Base-by-base conservation (phyloP, 176 grass and related monocot species). In the Calamus simplicifolius region DNA sequence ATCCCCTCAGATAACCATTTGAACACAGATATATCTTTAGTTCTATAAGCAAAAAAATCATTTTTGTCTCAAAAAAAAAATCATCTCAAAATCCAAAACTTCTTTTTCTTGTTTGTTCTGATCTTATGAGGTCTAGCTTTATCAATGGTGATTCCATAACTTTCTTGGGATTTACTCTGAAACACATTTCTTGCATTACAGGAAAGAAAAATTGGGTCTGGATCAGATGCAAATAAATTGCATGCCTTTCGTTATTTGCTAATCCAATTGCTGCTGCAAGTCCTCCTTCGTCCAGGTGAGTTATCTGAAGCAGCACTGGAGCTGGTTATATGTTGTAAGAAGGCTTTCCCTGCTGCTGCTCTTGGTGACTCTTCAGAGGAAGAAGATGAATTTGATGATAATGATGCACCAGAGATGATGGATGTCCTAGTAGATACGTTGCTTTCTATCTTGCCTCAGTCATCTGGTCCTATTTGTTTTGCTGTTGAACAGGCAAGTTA, bases 341-440 rank as follows among this genome's bases (percentile, higher is more conserved):
- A 97, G 66, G 78, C 84, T 25, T 97, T 92, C 50, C 79, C 81
- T 59, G 29, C 51, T 56, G 71, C 76, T 49, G 57, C 70, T 79
- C 57, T 73, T 70, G 58, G 35, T 25, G 77, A 77, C 27, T 74
- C 49, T 4, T 83, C 77, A 59, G 67, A 65, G 5, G 63, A 53
- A 52, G 76, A 62, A 35, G 76, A 43, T 2, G 8, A 81, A 49
- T 49, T 70, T 50, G 43, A 59, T 72, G 81, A 73, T 73, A 81
- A 80, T 62, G 69, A 79, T 57, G 64, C n/a, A 13, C 31, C 72
- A 85, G 61, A 92, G 73, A 61, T 68, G 27, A 92, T 97, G 72
- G 87, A 97, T 85, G 93, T 97, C 54, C 75, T 98, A 66, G 78
- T 92, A 5, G 87, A 92, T 38, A 92, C 78, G 18, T 88, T 91